Percentiles rank a stretch among this genome's conserved stretches.
Evolutionary conservation across 257 asterid genomes (phyloP).

Genomic region (Primulina tabacum): DNA sequence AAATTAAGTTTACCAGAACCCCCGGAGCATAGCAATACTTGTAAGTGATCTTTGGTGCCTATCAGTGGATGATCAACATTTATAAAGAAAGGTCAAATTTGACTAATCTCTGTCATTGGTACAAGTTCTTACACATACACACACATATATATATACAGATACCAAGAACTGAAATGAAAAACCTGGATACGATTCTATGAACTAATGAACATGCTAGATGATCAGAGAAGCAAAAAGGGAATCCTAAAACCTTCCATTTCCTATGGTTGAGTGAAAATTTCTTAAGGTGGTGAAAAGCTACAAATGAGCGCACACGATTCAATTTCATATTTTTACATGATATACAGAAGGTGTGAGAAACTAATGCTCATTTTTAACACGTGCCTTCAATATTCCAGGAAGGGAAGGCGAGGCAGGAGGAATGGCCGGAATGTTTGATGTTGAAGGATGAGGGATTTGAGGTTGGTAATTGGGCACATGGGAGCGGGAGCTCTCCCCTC

Average conservation of each 20-base stretch:
- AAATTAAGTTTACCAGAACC: not conserved
- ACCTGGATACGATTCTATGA: slow-evolving; percentile 1
- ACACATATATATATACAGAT: too few relatives aligned
- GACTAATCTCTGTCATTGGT: not conserved
- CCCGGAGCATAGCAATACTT: not conserved
- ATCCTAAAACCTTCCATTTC: slow-evolving; percentile 16
- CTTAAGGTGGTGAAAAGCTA: slow-evolving; percentile 8
- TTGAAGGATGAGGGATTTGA: slow-evolving; percentile 38
- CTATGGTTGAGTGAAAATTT: slow-evolving; percentile 9
- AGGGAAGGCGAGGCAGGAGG: slow-evolving; percentile 60
- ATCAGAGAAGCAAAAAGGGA: slow-evolving; percentile 9
- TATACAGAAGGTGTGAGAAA: slow-evolving; percentile 33
- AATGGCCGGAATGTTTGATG: slow-evolving; percentile 38
- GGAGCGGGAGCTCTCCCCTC: slow-evolving; percentile 71
- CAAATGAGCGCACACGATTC: slow-evolving; percentile 7
- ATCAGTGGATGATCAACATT: not conserved
- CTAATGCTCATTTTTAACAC: slow-evolving; percentile 69
- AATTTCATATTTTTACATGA: slow-evolving; percentile 33
- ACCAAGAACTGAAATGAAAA: slow-evolving; percentile 8
- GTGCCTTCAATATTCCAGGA: slow-evolving; percentile 78
- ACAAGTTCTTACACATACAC: not conserved
- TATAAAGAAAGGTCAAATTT: not conserved
- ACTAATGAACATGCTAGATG: not conserved
- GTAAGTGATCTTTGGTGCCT: not conserved
- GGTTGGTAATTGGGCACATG: slow-evolving; percentile 42